Base-by-base conservation (phyloP, 129 eudicot species). In the Deinandra increscens region DNA sequence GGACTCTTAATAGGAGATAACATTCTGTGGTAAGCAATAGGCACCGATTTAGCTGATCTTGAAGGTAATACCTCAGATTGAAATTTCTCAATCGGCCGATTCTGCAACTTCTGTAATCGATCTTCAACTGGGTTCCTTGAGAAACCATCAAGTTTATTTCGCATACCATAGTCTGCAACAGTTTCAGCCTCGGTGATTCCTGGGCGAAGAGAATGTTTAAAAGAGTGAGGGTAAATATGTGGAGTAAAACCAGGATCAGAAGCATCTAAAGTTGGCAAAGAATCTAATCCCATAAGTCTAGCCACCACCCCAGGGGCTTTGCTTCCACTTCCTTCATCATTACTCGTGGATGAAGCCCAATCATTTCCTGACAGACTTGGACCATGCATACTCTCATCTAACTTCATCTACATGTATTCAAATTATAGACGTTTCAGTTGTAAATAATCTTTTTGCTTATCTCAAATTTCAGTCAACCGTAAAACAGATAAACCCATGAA, bases 261-360 rank as follows among this genome's bases (percentile, higher is more conserved):
- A 75, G 63, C 70, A 76, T 80, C 78, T 58, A 87, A 74, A 54
- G 84, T 85, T 50, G 97, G 97, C 78, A 93, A 74, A 12, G 95
- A 84, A 65, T 93, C 99, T 59, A 93, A 79, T 64, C 99, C 99
- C 99, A 93, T 93, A 72, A 93, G 99, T 66, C 95, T 90, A 62
- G 99, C 99, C 71, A 93, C 99, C 69, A 93, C 99, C 63, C 99
- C 99, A 23, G 99, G 97, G 38, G 95, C 85, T 85, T 81, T 93
- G 45, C 86, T 78, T 56, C 74, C 87, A 63, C 61, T 53, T 60
- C 80, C 86, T 70, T 88, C 94, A 72, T 93, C 92, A 12, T 66
- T 79, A 74, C 71, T 80, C 42, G 66, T 61, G 0, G 95, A 83
- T 50, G 96, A 89, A 72, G 73, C 71, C 79, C 87, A 83, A 46